Evolutionary conservation across 2,329 filamentous ascomycete genomes (phyloP).

Genomic region (Fusarium sp.): DNA sequence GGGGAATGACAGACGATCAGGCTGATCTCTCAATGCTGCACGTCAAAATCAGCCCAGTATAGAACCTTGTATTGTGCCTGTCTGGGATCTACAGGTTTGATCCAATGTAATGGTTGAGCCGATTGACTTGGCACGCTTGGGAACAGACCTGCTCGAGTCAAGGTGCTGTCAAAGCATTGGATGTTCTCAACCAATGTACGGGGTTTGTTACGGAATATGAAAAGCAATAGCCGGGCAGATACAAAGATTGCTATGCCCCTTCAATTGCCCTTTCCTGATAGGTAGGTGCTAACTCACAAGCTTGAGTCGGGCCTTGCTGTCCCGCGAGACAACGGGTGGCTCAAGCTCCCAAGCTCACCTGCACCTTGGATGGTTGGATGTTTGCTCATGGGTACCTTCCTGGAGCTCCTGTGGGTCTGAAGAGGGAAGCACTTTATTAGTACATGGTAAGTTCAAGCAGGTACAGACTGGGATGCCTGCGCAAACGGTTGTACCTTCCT

Average conservation of each 20-base stretch:
- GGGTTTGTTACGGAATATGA: neutral
- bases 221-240: neutral
- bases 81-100: neutral
- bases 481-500: neutral
- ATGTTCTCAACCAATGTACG: neutral
- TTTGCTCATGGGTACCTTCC: neutral
- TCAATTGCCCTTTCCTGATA: neutral
- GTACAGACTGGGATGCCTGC: neutral
- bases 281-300: neutral
- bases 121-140: neutral
- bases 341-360: neutral
- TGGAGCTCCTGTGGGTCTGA: neutral
- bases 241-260: neutral
- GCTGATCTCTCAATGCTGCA: constrained; percentile 17
- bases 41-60: constrained; percentile 7
- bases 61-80: neutral
- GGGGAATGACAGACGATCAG: constrained; percentile 6
- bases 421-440: neutral
- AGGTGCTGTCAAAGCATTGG: neutral
- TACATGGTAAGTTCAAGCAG: neutral
- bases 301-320: neutral
- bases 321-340: neutral
- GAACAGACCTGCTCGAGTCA: neutral
- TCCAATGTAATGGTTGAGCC: constrained; percentile 6
- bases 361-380: neutral